Base-by-base conservation (phyloP, 2,329 filamentous ascomycete species). In the Phialemoniopsis sp. region DNA sequence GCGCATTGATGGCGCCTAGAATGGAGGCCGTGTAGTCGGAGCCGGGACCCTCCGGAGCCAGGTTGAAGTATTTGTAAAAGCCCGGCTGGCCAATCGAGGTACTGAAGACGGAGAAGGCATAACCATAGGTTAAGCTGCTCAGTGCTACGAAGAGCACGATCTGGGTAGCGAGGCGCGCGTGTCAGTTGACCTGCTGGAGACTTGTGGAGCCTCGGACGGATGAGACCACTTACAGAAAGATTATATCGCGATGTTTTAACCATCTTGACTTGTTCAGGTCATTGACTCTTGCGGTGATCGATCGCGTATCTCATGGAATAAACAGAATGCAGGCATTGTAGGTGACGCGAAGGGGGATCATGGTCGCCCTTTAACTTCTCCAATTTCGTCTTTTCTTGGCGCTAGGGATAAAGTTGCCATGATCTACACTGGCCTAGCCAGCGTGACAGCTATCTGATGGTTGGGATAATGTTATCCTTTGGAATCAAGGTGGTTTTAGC, bases 41-140 rank as follows among this genome's bases (percentile, higher is more conserved):
- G 18, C 36, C 29, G 13, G 31, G 29, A 8, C 41, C 41, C 14
- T 32, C 32, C 4, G 34, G 37, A 5, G 37, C 19, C 18, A 44
- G 36, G 35, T 38, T 17, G 21, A 44, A 38, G 17, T 36, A 40
- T 4, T 26, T 19, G 31, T 40, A 43, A 21, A 40, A 43, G 19
- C 37, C 41, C 12, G 21, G 19, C 34, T 40, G 41, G 34, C 41
- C 41, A 14, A 43, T 37, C n/a, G 37, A 40, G 8, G 37, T 43
- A 21, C 33, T 34, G 26, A 43, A 43, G 29, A 39, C 33, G 5
- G 41, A 36, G 30, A 43, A 43, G 34, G 36, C 41, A 39, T 39
- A 43, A 15, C 41, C 41, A 19, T 43, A 43, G 10, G 41, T 43
- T 21, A 43, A 38, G 34, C 41, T 39, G 34, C 41, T 39, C 41